phyloP scores from a whole-genome alignment of 441 rosid genomes.

The Dalechampia spathulata region DNA sequence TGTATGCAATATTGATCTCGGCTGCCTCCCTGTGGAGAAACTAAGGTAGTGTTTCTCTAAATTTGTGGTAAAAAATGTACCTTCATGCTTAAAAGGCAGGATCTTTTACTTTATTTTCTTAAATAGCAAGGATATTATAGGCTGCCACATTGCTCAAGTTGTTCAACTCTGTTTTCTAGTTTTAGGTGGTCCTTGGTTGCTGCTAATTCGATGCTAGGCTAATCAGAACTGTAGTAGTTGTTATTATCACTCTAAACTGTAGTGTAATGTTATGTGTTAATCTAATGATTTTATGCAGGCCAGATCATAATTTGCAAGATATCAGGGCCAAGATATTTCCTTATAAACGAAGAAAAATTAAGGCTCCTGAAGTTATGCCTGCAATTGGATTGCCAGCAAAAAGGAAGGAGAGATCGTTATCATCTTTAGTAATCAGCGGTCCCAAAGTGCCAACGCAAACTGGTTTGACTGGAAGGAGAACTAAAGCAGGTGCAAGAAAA shows the following conservation, averaged over 20 bases:
- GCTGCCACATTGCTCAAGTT: slow-evolving; percentile 1
- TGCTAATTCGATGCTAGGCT: neutral
- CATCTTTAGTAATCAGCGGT: slow-evolving; percentile 52
- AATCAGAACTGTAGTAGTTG: neutral
- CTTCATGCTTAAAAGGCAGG: no score
- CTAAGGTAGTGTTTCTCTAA: slow-evolving; percentile 30
- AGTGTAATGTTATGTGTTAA: neutral
- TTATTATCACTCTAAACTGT: no score
- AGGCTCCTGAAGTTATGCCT: slow-evolving; percentile 44
- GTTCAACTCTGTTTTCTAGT: neutral
- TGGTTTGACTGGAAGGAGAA: slow-evolving; percentile 53
- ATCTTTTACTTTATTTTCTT: no score
- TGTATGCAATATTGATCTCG: slow-evolving; percentile 59
- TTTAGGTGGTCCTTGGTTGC: neutral
- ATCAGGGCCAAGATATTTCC: slow-evolving; percentile 65
- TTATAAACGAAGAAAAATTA: slow-evolving; percentile 43
- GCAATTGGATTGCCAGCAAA: slow-evolving; percentile 42
- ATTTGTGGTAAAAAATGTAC: no score
- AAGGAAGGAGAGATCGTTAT: slow-evolving; percentile 65
- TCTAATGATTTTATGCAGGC: slow-evolving; percentile 34
- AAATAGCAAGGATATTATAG: no score
- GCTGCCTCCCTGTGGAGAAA: slow-evolving; percentile 70
- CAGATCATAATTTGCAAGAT: slow-evolving; percentile 71
- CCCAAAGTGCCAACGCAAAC: slow-evolving; percentile 50
- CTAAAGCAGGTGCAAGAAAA: slow-evolving; percentile 43